Conservation (phyloP, 805 yeast genomes). For the Lipomyces spencermartinsiae region DNA sequence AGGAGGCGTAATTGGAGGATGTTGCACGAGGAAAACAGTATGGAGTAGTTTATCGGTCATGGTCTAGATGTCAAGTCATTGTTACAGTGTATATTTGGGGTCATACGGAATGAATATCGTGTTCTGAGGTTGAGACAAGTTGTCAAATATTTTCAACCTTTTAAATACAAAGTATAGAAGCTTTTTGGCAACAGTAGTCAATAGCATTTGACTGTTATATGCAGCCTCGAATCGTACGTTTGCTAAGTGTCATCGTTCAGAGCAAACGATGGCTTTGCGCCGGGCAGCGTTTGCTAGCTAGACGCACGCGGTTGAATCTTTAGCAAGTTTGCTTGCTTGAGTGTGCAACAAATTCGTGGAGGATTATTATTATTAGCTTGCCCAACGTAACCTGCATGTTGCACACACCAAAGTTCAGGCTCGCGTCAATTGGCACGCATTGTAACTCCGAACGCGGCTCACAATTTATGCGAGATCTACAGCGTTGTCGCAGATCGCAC, state of each 20-base stretch:
- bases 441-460: too few species aligned
- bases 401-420: not conserved
- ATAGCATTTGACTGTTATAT: not conserved
- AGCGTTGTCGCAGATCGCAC: not conserved
- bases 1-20: not conserved
- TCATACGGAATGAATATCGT: not conserved
- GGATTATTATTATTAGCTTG: too few species aligned
- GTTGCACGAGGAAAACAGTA: not conserved
- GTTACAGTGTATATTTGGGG: conserved; percentile 1
- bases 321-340: too few species aligned
- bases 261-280: not conserved
- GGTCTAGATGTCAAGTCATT: not conserved
- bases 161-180: not conserved
- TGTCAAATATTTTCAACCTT: not conserved
- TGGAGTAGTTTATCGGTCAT: not conserved
- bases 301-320: not conserved
- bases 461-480: not conserved
- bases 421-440: not conserved
- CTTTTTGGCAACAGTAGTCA: not conserved
- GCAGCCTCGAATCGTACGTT: not conserved
- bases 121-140: not conserved
- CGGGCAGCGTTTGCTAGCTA: not conserved
- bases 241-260: not conserved
- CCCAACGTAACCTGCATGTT: too few species aligned
- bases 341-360: too few species aligned